These are phyloP conservation scores for Liriodendron chinense DNA, from an alignment of 164 flowering plant genomes.

Conservation along the genomic window DNA sequence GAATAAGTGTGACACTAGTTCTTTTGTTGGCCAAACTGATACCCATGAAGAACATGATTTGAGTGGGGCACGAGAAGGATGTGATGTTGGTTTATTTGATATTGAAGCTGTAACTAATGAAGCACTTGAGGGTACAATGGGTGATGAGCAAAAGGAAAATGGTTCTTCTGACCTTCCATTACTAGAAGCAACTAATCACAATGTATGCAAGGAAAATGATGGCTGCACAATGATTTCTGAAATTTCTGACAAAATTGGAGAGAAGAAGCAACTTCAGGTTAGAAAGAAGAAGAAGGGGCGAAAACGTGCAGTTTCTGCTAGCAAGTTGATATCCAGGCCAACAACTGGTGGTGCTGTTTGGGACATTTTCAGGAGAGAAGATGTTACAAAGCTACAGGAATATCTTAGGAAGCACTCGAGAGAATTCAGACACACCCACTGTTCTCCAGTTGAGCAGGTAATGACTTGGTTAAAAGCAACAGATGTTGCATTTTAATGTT, in stretches of 20 bases:
- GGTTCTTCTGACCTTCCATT: background rate
- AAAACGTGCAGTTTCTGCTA: conserved; percentile 1
- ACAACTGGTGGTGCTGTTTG: conserved; percentile 62
- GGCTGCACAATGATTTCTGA: background rate
- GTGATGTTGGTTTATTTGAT: background rate
- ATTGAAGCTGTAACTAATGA: background rate
- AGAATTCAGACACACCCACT: conserved; percentile 23
- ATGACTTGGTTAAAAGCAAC: background rate
- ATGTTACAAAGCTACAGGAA: conserved; percentile 46
- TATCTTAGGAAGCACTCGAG: conserved; percentile 15
- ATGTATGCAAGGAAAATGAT: background rate
- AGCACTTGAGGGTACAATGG: background rate
- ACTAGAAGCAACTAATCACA: background rate
- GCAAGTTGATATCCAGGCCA: conserved; percentile 14
- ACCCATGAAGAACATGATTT: background rate
- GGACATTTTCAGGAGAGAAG: conserved; percentile 77
- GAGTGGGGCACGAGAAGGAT: background rate
- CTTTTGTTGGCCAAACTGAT: background rate
- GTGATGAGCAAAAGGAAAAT: background rate
- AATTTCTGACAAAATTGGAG: conserved; percentile 1
- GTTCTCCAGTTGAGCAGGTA: conserved; percentile 32
- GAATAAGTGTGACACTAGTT: background rate
- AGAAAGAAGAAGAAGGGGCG: background rate
- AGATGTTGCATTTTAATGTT: background rate
- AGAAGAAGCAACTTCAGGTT: background rate